A percentile compares a stretch with the other conserved stretches of the same genome.
Evolutionary conservation across 352 stramenopile genomes (phyloP).

Genomic region (Albugo candida): DNA sequence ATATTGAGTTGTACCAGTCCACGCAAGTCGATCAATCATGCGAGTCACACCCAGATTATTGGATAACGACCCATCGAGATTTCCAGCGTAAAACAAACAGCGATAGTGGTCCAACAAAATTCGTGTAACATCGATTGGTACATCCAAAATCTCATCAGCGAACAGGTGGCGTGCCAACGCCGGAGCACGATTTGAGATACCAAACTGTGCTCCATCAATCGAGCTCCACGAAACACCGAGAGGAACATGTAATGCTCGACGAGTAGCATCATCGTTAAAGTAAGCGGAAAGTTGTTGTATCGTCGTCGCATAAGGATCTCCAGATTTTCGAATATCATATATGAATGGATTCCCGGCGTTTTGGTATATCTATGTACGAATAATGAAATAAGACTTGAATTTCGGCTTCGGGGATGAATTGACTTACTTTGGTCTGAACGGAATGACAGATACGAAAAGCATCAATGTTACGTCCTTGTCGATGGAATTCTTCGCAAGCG

Average conservation of each 20-base stretch:
- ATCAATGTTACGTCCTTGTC: slow-evolving; percentile 48
- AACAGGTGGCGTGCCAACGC: slow-evolving; percentile 47
- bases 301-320: slow-evolving; percentile 33
- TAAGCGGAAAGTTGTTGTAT: slow-evolving; percentile 44
- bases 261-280: slow-evolving; percentile 62
- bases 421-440: slow-evolving; percentile 30
- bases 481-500: slow-evolving; percentile 50
- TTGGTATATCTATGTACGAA: slow-evolving; percentile 32
- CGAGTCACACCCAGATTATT: slow-evolving; percentile 60
- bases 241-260: slow-evolving; percentile 72
- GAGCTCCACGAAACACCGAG: slow-evolving; percentile 38
- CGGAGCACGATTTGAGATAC: slow-evolving; percentile 25
- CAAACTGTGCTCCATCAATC: slow-evolving; percentile 36
- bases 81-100: slow-evolving; percentile 67
- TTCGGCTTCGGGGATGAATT: background rate
- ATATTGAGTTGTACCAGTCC: slow-evolving; percentile 44
- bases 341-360: slow-evolving; percentile 63
- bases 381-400: background rate
- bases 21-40: slow-evolving; percentile 63
- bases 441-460: slow-evolving; percentile 46
- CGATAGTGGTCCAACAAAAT: slow-evolving; percentile 69
- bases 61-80: slow-evolving; percentile 66
- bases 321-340: slow-evolving; percentile 54
- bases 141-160: slow-evolving; percentile 56
- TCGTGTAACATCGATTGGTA: slow-evolving; percentile 53